A percentile compares a stretch with the other conserved stretches of the same genome.
phyloP scores from a whole-genome alignment of 2,329 filamentous ascomycete species.

The Pseudopithomyces chartarum region DNA sequence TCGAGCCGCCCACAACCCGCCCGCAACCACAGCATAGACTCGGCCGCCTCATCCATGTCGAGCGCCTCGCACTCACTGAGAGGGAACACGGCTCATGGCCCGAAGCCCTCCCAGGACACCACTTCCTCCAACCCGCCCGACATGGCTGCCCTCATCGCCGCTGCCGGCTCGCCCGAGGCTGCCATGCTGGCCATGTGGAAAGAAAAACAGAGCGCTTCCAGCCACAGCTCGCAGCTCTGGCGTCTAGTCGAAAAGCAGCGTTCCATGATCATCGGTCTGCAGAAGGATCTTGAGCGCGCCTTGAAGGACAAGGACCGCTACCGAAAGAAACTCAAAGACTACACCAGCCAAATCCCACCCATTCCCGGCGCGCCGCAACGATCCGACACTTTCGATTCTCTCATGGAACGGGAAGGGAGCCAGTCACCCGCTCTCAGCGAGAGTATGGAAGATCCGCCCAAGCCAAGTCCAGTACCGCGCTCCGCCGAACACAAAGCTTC shows the following conservation, averaged over 20 bases:
- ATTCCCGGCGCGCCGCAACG: conserved; percentile 40
- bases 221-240: conserved; percentile 94
- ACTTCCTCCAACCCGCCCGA: conserved; percentile 68
- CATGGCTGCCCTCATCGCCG: conserved; percentile 76
- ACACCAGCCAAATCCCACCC: conserved; percentile 55
- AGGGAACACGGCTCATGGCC: conserved; percentile 59
- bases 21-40: conserved; percentile 89
- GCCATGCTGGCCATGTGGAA: conserved; percentile 87
- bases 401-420: conserved; percentile 43
- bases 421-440: conserved; percentile 44
- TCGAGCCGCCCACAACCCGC: conserved; percentile 49
- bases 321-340: conserved; percentile 85
- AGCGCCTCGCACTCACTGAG: conserved; percentile 54
- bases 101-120: conserved; percentile 61
- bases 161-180: conserved; percentile 86
- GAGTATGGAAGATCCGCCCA: conserved; percentile 32
- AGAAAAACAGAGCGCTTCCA: conserved; percentile 86
- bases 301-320: conserved; percentile 96
- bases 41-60: conserved; percentile 73
- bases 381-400: conserved; percentile 39
- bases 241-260: conserved; percentile 94
- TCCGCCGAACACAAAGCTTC: conserved; percentile 30
- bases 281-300: conserved; percentile 89
- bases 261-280: conserved; percentile 88
- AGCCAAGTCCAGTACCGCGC: conserved; percentile 20